A percentile compares a stretch with the other conserved stretches of the same genome.
Evolutionary conservation across 2,329 filamentous ascomycete species (phyloP).

Genomic region (Teratosphaeria epicoccoides): DNA sequence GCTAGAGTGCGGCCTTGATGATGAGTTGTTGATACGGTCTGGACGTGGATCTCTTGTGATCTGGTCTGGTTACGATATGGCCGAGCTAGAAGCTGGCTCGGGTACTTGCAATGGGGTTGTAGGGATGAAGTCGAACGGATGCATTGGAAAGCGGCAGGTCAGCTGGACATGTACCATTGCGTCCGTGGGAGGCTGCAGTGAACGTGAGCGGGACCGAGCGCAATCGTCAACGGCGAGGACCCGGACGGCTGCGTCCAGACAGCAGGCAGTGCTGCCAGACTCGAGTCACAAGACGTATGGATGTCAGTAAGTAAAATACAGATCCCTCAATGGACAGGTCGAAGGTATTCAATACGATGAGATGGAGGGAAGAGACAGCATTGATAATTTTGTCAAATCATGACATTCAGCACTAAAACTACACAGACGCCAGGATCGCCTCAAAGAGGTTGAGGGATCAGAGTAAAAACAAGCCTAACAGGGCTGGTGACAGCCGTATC

Average conservation of each 20-base stretch:
- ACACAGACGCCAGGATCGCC: not conserved
- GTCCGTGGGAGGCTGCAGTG: not conserved
- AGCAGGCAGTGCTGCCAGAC: not conserved
- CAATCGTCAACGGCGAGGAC: not conserved
- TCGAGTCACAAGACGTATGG: not conserved
- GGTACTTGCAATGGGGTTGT: not conserved
- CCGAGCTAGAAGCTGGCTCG: too few relatives aligned
- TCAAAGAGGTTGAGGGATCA: not conserved
- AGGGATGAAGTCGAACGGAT: not conserved
- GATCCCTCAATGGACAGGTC: not conserved
- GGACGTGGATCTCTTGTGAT: too few relatives aligned
- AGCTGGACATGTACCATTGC: not conserved
- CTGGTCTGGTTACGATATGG: too few relatives aligned
- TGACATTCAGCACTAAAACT: not conserved
- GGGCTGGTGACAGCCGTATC: too few relatives aligned
- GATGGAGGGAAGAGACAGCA: not conserved
- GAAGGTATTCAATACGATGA: not conserved
- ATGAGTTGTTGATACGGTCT: too few relatives aligned
- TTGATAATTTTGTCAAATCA: not conserved
- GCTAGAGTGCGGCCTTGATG: too few relatives aligned
- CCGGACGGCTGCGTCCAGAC: not conserved
- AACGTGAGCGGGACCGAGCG: not conserved
- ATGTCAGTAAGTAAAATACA: too few relatives aligned
- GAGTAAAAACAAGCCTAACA: too few relatives aligned
- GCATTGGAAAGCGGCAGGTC: not conserved